Evolutionary conservation across 805 yeast genomes (phyloP).

Genomic region (Suhomyces sp.): DNA sequence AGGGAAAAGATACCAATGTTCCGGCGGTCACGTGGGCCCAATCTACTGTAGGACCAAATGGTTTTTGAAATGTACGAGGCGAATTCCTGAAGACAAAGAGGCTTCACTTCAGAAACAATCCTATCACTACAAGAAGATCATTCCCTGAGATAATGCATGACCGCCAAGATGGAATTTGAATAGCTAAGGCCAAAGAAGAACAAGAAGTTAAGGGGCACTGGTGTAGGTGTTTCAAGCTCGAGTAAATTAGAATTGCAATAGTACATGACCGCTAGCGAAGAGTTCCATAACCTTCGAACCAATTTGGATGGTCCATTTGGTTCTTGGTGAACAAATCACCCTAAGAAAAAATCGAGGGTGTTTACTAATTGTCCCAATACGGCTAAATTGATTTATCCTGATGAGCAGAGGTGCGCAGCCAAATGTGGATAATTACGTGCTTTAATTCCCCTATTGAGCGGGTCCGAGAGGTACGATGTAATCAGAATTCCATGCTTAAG

Average conservation of each 20-base stretch:
- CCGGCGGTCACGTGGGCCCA: neutral
- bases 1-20: neutral
- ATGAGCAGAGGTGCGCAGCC: neutral
- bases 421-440: neutral
- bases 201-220: neutral
- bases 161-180: neutral
- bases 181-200: neutral
- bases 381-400: slow-evolving; percentile 8
- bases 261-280: neutral
- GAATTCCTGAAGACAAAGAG: neutral
- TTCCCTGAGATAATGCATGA: neutral
- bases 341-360: neutral
- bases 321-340: neutral
- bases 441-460: neutral
- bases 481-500: neutral
- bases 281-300: neutral
- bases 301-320: neutral
- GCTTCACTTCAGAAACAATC: neutral
- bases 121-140: neutral
- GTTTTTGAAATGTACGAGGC: neutral
- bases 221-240: neutral
- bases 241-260: neutral
- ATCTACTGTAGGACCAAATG: neutral
- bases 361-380: slow-evolving; percentile 11
- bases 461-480: neutral